These are phyloP conservation scores for Cyberlindnera amylophila DNA, from an alignment of 805 yeast species.

Conservation along the genomic window DNA sequence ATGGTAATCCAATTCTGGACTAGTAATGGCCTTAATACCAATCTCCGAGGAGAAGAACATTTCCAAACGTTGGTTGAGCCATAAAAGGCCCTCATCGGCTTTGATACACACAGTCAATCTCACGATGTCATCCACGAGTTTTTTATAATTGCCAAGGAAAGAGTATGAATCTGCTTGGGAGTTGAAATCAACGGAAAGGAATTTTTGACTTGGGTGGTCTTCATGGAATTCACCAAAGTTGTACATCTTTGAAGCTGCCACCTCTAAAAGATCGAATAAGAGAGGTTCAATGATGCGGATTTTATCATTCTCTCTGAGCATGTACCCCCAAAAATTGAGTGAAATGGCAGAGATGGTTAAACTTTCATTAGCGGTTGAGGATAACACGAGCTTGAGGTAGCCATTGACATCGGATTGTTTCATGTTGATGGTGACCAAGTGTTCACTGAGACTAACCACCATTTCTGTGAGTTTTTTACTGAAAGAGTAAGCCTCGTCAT, in stretches of 20 bases:
- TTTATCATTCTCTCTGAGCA: slow-evolving; percentile 72
- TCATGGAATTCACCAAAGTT: slow-evolving; percentile 68
- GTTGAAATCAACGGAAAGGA: slow-evolving; percentile 83
- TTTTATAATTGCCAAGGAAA: slow-evolving; percentile 75
- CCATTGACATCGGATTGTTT: slow-evolving; percentile 58
- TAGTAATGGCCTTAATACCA: slow-evolving; percentile 61
- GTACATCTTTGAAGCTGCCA: slow-evolving; percentile 72
- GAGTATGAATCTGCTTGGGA: slow-evolving; percentile 73
- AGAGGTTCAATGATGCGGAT: slow-evolving; percentile 48
- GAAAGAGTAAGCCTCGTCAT: slow-evolving; percentile 76
- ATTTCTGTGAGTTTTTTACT: slow-evolving; percentile 89
- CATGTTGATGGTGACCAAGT: slow-evolving; percentile 47
- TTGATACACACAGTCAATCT: slow-evolving; percentile 82
- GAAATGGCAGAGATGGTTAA: slow-evolving; percentile 88
- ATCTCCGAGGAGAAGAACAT: slow-evolving; percentile 64
- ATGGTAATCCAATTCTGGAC: slow-evolving; percentile 49
- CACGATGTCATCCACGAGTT: slow-evolving; percentile 85
- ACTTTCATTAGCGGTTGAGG: slow-evolving; percentile 80
- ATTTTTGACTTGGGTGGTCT: slow-evolving; percentile 59
- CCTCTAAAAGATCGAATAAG: slow-evolving; percentile 66
- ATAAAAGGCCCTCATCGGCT: slow-evolving; percentile 74
- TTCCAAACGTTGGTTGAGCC: slow-evolving; percentile 76
- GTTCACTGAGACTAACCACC: slow-evolving; percentile 83
- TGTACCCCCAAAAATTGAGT: slow-evolving; percentile 90
- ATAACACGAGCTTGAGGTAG: slow-evolving; percentile 70